A percentile compares a stretch with the other conserved stretches of the same genome.
phyloP scores from a whole-genome alignment of 208 protist genomes.

The Leptomonas seymouri region DNA sequence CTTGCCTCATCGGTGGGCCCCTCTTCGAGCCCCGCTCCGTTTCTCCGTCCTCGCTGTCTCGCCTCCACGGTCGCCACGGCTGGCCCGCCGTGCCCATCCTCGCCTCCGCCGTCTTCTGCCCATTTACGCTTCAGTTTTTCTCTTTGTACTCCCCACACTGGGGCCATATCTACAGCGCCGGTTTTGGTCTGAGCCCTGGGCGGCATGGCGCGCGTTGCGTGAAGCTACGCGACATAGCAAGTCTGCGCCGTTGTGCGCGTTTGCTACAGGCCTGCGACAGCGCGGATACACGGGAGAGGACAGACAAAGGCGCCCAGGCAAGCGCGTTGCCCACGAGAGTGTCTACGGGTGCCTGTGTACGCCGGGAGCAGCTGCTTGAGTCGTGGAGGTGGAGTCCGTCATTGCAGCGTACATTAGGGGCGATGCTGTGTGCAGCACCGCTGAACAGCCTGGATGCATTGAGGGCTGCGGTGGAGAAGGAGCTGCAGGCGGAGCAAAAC shows the following conservation, averaged over 20 bases:
- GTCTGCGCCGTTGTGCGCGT: constrained; percentile 31
- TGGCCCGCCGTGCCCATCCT: neutral
- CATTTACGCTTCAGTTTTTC: constrained; percentile 62
- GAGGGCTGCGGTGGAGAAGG: neutral
- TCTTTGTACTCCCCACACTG: constrained; percentile 57
- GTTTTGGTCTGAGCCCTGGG: constrained; percentile 40
- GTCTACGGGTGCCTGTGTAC: neutral
- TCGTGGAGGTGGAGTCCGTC: constrained; percentile 35
- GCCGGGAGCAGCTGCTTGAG: constrained; percentile 11
- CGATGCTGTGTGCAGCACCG: constrained; percentile 33
- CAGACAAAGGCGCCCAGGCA: too few relatives aligned
- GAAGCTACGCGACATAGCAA: constrained; percentile 21
- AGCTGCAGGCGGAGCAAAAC: constrained; percentile 13
- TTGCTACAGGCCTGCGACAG: constrained; percentile 23
- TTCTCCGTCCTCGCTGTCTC: neutral
- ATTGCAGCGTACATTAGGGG: constrained; percentile 42
- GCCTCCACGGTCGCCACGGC: neutral
- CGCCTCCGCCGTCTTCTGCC: constrained; percentile 45
- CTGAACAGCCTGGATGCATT: constrained; percentile 17
- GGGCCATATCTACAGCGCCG: constrained; percentile 39
- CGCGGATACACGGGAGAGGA: neutral
- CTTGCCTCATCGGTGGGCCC: constrained; percentile 54
- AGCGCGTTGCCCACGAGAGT: too few relatives aligned
- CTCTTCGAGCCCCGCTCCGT: constrained; percentile 34
- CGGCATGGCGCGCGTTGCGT: constrained; percentile 36